Conservation (phyloP, 2,329 filamentous ascomycete species). For the Alternaria rosae region DNA sequence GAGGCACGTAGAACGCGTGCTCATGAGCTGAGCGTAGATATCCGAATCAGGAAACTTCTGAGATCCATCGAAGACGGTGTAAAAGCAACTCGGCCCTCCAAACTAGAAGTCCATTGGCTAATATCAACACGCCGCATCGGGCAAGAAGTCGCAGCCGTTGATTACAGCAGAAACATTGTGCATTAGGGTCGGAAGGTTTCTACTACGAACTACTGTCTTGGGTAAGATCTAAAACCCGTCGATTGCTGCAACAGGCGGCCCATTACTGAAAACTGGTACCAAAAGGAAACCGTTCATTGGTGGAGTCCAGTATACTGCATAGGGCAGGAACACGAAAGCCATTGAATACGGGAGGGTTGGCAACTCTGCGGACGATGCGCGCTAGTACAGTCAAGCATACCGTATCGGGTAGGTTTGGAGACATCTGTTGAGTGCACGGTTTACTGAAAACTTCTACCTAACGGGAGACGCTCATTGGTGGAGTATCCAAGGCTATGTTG, state of each 20-base stretch:
- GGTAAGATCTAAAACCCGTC: not conserved
- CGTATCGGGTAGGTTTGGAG: not conserved
- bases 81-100: not conserved
- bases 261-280: constrained; percentile 2
- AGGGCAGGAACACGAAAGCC: not conserved
- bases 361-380: not conserved
- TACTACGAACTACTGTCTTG: too few species aligned
- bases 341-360: not conserved
- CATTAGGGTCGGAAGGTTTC: too few species aligned
- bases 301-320: not conserved
- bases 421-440: not conserved
- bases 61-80: not conserved
- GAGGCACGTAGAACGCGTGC: not conserved
- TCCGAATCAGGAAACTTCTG: not conserved
- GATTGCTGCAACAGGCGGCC: not conserved
- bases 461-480: not conserved
- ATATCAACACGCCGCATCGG: not conserved
- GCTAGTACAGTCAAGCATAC: not conserved
- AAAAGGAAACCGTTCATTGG: constrained; percentile 2
- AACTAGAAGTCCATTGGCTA: not conserved
- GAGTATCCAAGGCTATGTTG: not conserved
- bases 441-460: not conserved
- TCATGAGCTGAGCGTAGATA: not conserved
- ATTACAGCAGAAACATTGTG: too few species aligned
- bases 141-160: not conserved